phyloP scores from a whole-genome alignment of 1,139 yeast genomes.

The Suhomyces bolitotheri region DNA sequence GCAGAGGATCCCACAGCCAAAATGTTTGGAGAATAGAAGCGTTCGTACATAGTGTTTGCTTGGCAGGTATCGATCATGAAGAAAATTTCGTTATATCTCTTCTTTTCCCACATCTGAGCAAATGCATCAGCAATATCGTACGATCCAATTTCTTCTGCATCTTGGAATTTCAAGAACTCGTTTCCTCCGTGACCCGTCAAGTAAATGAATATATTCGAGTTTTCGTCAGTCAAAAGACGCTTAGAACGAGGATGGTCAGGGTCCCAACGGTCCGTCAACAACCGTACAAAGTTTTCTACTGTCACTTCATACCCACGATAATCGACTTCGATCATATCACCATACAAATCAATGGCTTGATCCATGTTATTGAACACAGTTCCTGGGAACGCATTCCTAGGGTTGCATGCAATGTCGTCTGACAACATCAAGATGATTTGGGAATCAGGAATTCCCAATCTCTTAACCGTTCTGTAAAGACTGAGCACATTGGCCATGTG shows the following conservation, averaged over 20 bases:
- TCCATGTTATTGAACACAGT: conserved; percentile 93
- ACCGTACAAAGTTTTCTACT: conserved; percentile 88
- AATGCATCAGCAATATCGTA: conserved; percentile 97
- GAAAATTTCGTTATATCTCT: conserved; percentile 89
- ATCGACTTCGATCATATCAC: conserved; percentile 93
- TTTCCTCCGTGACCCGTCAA: conserved; percentile 99
- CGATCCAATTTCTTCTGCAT: conserved; percentile 95
- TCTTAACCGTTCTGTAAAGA: conserved; percentile 91
- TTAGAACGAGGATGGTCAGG: conserved; percentile 91
- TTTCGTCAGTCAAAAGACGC: conserved; percentile 86
- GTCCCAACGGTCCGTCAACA: conserved; percentile 94
- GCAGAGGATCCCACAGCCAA: conserved; percentile 93
- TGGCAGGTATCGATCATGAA: conserved; percentile 99
- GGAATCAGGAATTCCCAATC: conserved; percentile 96
- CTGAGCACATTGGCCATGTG: conserved; percentile 97
- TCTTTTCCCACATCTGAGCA: conserved; percentile 95
- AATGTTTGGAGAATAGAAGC: conserved; percentile 89
- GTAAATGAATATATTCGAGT: conserved; percentile 89
- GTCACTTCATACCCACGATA: conserved; percentile 98
- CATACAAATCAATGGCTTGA: conserved; percentile 90
- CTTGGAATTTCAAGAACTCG: conserved; percentile 94
- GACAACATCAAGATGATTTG: conserved; percentile 95
- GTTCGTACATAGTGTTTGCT: conserved; percentile 95
- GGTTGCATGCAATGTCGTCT: conserved; percentile 96
- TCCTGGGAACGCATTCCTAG: conserved; percentile 94